Evolutionary conservation across 2,329 filamentous ascomycete species (phyloP), one percentile per base, ranked within the genome.

Genomic region (Keithomyces neogunnii): DNA sequence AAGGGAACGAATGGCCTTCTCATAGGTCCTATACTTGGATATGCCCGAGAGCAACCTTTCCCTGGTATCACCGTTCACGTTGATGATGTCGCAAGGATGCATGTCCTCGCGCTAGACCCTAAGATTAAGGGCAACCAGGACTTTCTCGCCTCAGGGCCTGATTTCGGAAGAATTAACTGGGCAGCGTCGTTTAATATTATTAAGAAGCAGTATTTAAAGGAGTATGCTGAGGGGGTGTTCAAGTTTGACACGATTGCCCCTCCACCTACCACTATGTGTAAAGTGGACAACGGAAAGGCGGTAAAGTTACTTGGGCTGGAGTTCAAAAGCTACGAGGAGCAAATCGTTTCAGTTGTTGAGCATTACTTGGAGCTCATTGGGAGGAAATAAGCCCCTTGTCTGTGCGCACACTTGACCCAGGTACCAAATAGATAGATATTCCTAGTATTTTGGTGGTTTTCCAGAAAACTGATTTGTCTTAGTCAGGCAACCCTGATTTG

Each of bases 181-280:
- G 66, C 69, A 45, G 67, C 71, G 29, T 62, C 66, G 1, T 65
- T 67, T 44, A 63, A 65, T 19, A 68, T 73, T 47, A 68, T 66
- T 3, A 60, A 63, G 45, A 53, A 59, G 26, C 56, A 56, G 31
- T 73, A 39, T 32, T 48, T 51, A 4, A 50, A 38, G 9, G 49
- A 54, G n/a, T 55, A 54, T 13, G 38, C 51, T 1, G 53, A 58
- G 4, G 59, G 57, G 7, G 45, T 56, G 11, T 56, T 58, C 35
- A 49, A 51, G 5, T 43, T 60, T 38, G 52, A 54, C 11, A 44
- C 48, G 1, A 46, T 45, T 35, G 42, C 51, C 10, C 43, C 30
- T 30, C 53, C 45, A 3, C 28, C 28, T 31, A 55, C 49, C 47
- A 40, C 43, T 40, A 33, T 13, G 44, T 51, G 29, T 4, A 42